Percentiles rank a stretch among this genome's conserved stretches.
Conservation (phyloP, 179 eudicot genomes). For the Gypsophila paniculata region DNA sequence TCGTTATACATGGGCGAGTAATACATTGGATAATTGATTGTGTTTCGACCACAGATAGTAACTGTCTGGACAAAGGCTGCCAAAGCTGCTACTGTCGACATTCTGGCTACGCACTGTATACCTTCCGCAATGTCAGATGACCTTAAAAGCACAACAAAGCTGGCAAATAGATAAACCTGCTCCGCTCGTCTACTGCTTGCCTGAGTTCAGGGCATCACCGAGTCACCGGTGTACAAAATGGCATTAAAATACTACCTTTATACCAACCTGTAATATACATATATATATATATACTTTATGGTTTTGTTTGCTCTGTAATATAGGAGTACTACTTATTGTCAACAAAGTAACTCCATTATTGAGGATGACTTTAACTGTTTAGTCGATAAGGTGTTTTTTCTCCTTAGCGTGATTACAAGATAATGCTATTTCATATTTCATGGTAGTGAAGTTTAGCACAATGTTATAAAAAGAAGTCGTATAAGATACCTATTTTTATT, state of each 20-base stretch:
- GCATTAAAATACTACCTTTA: background rate
- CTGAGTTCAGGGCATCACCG: background rate
- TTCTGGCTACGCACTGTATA: constrained; percentile 69
- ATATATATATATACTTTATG: background rate
- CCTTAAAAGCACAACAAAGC: constrained; percentile 43
- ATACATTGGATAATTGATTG: background rate
- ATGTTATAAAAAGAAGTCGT: too few relatives aligned
- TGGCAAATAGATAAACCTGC: background rate
- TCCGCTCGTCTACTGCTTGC: background rate
- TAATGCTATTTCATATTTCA: too few relatives aligned
- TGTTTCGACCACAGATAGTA: constrained; percentile 45
- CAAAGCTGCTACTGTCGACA: constrained; percentile 78
- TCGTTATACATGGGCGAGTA: background rate
- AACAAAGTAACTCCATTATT: too few relatives aligned
- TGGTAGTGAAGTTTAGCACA: too few relatives aligned
- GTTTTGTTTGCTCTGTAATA: background rate
- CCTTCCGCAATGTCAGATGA: constrained; percentile 87
- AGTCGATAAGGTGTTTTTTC: too few relatives aligned
- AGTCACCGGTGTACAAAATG: background rate
- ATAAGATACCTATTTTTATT: too few relatives aligned
- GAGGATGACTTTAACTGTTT: too few relatives aligned
- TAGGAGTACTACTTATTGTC: too few relatives aligned
- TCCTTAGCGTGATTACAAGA: too few relatives aligned
- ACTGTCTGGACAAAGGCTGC: constrained; percentile 63
- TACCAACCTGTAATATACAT: background rate